These are phyloP conservation scores for Cryphonectria carpinicola DNA, from an alignment of 2,329 filamentous ascomycete genomes.

Conservation along the genomic window DNA sequence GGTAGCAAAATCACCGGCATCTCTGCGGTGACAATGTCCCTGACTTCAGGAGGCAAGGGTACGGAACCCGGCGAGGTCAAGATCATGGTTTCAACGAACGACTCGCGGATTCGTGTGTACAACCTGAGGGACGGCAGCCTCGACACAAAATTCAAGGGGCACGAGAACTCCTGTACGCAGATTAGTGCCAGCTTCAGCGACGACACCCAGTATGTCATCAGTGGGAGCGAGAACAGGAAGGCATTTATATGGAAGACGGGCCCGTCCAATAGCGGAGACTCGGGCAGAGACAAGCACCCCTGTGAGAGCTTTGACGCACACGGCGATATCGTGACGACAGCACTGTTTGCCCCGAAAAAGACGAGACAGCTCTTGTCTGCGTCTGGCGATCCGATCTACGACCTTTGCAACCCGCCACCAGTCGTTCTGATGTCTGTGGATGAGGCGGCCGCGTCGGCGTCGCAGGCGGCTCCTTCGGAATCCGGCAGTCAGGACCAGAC, in stretches of 20 bases:
- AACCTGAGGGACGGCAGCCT: conserved; percentile 82
- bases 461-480: conserved; percentile 37
- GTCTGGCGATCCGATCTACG: conserved; percentile 92
- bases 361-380: conserved; percentile 77
- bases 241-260: conserved; percentile 86
- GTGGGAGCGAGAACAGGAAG: conserved; percentile 88
- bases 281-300: conserved; percentile 74
- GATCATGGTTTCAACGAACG: conserved; percentile 89
- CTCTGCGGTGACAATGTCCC: conserved; percentile 68
- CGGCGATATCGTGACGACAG: conserved; percentile 84
- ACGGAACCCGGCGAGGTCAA: conserved; percentile 69
- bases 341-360: conserved; percentile 79
- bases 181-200: conserved; percentile 90
- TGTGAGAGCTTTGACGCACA: conserved; percentile 92
- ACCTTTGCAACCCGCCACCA: conserved; percentile 92
- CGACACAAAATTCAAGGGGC: conserved; percentile 88
- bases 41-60: conserved; percentile 34
- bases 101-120: conserved; percentile 89
- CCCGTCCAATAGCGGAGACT: conserved; percentile 12
- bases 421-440: conserved; percentile 78
- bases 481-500: conserved; percentile 18
- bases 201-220: conserved; percentile 83
- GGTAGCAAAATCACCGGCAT: conserved; percentile 98
- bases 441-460: conserved; percentile 52
- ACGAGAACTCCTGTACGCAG: conserved; percentile 88